These are phyloP conservation scores for Didymella keratinophila DNA, from an alignment of 2,329 filamentous ascomycete genomes.

Conservation along the genomic window DNA sequence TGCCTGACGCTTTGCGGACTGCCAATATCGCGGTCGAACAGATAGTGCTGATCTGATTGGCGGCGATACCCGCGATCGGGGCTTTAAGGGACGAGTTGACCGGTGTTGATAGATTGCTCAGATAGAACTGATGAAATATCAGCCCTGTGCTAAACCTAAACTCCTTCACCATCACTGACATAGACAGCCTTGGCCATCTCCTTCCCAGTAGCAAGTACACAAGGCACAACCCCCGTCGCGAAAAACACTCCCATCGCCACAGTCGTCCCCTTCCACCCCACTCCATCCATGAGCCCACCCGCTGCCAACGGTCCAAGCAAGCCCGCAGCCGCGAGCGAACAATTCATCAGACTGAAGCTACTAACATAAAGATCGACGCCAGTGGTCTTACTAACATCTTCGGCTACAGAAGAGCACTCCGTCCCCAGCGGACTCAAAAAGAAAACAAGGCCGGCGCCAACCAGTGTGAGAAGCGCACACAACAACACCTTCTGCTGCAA, in stretches of 20 bases:
- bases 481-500: not conserved
- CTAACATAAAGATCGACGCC: not conserved
- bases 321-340: slow-evolving; percentile 3
- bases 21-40: too few species aligned
- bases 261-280: not conserved
- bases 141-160: too few species aligned
- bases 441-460: not conserved
- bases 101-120: too few species aligned
- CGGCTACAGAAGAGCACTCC: slow-evolving; percentile 4
- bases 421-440: not conserved
- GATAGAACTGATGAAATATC: too few species aligned
- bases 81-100: too few species aligned
- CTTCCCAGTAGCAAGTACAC: slow-evolving; percentile 3
- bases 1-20: too few species aligned
- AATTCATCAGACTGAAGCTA: slow-evolving; percentile 6
- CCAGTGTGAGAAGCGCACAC: not conserved
- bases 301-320: slow-evolving; percentile 1
- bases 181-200: too few species aligned
- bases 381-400: not conserved
- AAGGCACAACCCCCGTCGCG: not conserved
- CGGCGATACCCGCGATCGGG: too few species aligned
- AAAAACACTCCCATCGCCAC: not conserved
- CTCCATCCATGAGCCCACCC: not conserved
- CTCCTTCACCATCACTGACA: too few species aligned
- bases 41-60: too few species aligned